A percentile compares a stretch with the other conserved stretches of the same genome.
phyloP scores from a whole-genome alignment of 2,329 filamentous ascomycete species.

The Myriosclerotinia scirpicola region DNA sequence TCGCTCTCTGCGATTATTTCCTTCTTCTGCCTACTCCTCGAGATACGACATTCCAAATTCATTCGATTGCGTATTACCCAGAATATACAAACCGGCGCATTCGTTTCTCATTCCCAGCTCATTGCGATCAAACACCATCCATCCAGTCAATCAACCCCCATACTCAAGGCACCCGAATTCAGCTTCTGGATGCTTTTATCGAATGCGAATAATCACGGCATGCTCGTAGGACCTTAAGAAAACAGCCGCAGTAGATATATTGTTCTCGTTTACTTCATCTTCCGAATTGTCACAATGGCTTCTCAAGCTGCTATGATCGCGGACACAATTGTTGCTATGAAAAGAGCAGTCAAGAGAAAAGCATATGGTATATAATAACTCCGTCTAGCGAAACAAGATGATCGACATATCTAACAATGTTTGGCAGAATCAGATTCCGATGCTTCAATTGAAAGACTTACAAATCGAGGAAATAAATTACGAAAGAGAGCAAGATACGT shows the following conservation, averaged over 20 bases:
- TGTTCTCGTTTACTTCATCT: not conserved
- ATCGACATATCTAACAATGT: slow-evolving; percentile 25
- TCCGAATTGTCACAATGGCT: slow-evolving; percentile 45
- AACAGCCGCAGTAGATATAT: not conserved
- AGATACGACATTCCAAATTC: not conserved
- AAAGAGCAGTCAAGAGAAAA: slow-evolving; percentile 64
- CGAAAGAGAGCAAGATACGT: slow-evolving; percentile 73
- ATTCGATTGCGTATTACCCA: not conserved
- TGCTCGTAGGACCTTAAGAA: slow-evolving; percentile 10
- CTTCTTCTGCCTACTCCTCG: not conserved
- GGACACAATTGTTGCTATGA: slow-evolving; percentile 67
- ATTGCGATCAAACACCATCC: slow-evolving; percentile 13
- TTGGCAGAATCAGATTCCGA: slow-evolving; percentile 73
- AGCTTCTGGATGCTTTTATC: slow-evolving; percentile 7
- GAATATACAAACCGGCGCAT: slow-evolving; percentile 14
- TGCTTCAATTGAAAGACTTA: slow-evolving; percentile 65
- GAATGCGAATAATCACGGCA: slow-evolving; percentile 16
- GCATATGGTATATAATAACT: slow-evolving; percentile 54
- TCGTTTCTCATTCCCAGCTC: slow-evolving; percentile 5
- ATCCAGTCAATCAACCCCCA: slow-evolving; percentile 12
- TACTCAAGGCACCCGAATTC: slow-evolving; percentile 16
- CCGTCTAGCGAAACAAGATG: slow-evolving; percentile 29
- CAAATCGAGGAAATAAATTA: slow-evolving; percentile 76
- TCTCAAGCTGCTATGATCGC: slow-evolving; percentile 62
- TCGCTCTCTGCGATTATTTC: not conserved